Conservation (phyloP, 2,329 filamentous ascomycete species). For the Aspergillus tubingensis region DNA sequence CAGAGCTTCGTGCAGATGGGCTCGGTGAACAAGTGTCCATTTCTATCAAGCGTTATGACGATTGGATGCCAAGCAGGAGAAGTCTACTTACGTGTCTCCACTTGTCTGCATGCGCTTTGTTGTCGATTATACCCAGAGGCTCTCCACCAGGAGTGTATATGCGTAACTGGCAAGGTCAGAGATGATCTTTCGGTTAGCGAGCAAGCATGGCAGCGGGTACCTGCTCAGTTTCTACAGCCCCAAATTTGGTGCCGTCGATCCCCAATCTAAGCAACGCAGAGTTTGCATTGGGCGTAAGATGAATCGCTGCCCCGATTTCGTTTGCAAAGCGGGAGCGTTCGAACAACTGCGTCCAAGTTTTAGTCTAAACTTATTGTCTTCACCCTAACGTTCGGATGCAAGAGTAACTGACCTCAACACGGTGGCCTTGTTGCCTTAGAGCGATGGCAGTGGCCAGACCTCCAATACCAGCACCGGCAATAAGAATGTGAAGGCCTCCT, state of each 20-base stretch:
- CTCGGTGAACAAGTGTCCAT: slow-evolving; percentile 58
- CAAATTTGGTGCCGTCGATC: slow-evolving; percentile 43
- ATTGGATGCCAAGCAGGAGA: too few species aligned
- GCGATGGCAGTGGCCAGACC: slow-evolving; percentile 46
- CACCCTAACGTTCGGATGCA: neutral
- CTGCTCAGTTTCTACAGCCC: slow-evolving; percentile 40
- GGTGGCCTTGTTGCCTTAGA: slow-evolving; percentile 55
- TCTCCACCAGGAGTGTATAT: slow-evolving; percentile 45
- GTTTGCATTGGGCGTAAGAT: slow-evolving; percentile 63
- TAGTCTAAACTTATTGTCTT: neutral
- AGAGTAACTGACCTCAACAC: slow-evolving; percentile 37
- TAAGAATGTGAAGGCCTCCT: slow-evolving; percentile 31
- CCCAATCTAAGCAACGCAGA: slow-evolving; percentile 55
- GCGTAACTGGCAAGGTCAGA: slow-evolving; percentile 28
- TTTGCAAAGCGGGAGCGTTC: slow-evolving; percentile 59
- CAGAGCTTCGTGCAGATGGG: slow-evolving; percentile 55
- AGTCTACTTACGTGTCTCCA: slow-evolving; percentile 35
- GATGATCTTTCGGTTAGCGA: too few species aligned
- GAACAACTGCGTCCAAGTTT: slow-evolving; percentile 45
- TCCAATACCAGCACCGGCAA: slow-evolving; percentile 39
- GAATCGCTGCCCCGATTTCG: slow-evolving; percentile 64
- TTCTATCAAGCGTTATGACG: slow-evolving; percentile 24
- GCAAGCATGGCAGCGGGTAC: slow-evolving; percentile 14
- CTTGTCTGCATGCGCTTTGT: slow-evolving; percentile 22
- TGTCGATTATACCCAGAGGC: slow-evolving; percentile 28